These are phyloP conservation scores for Citropsis articulata DNA, from an alignment of 345 rosid genomes.

Conservation along the genomic window DNA sequence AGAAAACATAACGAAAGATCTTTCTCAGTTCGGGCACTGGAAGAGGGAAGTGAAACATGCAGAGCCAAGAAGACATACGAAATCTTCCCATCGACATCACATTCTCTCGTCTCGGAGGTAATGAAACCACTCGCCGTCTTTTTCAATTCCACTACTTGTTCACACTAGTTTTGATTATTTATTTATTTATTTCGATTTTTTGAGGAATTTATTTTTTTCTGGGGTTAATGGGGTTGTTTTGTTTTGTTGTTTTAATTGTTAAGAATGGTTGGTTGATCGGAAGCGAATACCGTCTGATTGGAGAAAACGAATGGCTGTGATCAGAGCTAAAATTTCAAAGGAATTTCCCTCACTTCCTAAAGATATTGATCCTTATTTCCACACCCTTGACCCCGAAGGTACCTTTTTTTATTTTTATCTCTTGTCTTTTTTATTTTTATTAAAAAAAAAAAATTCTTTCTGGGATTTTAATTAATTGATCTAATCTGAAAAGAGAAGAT, in stretches of 20 bases:
- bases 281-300: constrained; percentile 90
- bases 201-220: background rate
- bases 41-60: constrained; percentile 35
- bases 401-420: background rate
- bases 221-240: background rate
- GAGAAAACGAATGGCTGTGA: constrained; percentile 70
- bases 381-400: constrained; percentile 82
- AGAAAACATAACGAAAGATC: too few relatives aligned
- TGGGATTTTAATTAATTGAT: background rate
- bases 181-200: background rate
- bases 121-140: background rate
- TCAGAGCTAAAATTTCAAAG: constrained; percentile 66
- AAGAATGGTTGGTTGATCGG: constrained; percentile 98
- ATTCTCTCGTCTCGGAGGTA: constrained; percentile 93
- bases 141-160: background rate
- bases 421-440: background rate
- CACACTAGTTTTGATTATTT: too few relatives aligned
- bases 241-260: constrained; percentile 15
- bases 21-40: too few relatives aligned
- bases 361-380: constrained; percentile 77
- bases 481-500: background rate
- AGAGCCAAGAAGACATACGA: constrained; percentile 60
- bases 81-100: constrained; percentile 94
- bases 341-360: constrained; percentile 75
- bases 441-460: too few relatives aligned